These are phyloP conservation scores for Epichloe bromicola DNA, from an alignment of 2,329 filamentous ascomycete species.

Conservation along the genomic window DNA sequence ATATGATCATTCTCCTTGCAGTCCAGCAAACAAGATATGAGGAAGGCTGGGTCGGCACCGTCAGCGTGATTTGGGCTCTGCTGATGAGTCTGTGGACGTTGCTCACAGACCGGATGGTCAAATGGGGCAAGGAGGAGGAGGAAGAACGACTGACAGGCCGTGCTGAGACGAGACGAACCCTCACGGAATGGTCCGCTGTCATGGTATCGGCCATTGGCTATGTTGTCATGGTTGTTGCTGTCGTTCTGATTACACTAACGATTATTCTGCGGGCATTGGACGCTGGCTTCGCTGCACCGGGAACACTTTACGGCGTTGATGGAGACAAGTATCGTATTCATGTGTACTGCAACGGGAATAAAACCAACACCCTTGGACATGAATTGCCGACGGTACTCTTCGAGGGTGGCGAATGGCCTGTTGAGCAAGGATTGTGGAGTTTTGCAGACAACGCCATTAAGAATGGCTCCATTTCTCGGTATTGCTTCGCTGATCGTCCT, in stretches of 20 bases:
- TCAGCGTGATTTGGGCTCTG: constrained; percentile 68
- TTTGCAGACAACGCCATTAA: constrained; percentile 64
- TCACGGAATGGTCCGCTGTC: constrained; percentile 76
- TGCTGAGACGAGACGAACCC: constrained; percentile 67
- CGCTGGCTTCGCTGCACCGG: constrained; percentile 57
- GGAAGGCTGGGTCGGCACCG: constrained; percentile 85
- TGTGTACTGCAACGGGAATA: constrained; percentile 67
- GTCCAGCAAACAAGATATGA: constrained; percentile 65
- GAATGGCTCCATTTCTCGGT: constrained; percentile 73
- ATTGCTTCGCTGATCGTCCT: constrained; percentile 92
- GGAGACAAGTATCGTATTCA: constrained; percentile 77
- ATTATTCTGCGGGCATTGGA: constrained; percentile 72
- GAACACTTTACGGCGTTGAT: constrained; percentile 69
- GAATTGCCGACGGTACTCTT: constrained; percentile 69
- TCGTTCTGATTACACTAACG: constrained; percentile 64
- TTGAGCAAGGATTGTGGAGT: constrained; percentile 66
- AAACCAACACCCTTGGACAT: constrained; percentile 36
- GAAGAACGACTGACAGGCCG: constrained; percentile 86
- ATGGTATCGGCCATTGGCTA: constrained; percentile 61
- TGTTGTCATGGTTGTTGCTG: constrained; percentile 51
- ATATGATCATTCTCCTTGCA: constrained; percentile 67
- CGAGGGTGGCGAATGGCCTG: constrained; percentile 69
- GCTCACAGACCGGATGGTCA: constrained; percentile 65
- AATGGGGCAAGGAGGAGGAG: constrained; percentile 86
- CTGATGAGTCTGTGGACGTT: constrained; percentile 70